Evolutionary conservation across 495 filamentous ascomycete species (phyloP), one percentile per base, ranked within the genome.

Genomic region (Sphaerosporella brunnea): DNA sequence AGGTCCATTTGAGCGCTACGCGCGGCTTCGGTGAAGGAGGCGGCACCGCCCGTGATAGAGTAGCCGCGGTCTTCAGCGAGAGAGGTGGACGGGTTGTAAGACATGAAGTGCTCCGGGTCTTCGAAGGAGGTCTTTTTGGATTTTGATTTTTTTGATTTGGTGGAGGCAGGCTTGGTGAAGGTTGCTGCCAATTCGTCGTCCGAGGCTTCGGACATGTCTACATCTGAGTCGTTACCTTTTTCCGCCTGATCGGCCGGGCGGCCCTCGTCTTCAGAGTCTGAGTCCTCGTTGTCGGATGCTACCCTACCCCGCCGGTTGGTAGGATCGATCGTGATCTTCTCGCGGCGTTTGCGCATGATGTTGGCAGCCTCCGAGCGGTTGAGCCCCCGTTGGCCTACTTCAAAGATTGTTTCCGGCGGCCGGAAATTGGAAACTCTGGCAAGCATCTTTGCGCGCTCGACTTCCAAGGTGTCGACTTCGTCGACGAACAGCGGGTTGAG

Each of bases 51-150:
- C 28, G 69, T 70, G 38, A 97, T 85, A 50, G 85, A 83, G 65
- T 96, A 97, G 1, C 75, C 90, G 18, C 79, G 75, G 53, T 93
- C 84, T 67, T 96, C 92, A 24, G 78, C 83, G 2, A 78, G 65
- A 62, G 82, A 86, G 37, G 70, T 71, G 43, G 74, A 72, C 0
- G 90, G 90, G 0, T 72, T 80, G 71, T 99, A 99, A 15, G 82
- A 80, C 83, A 99, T 95, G 72, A 90, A 99, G 58, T 84, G 73
- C 35, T 94, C 90, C 2, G 80, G 71, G 62, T 94, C 86, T 60
- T 82, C 69, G 68, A 77, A 93, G 21, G 70, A 67, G 24, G 71
- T 65, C 2, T 61, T 50, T 15, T 53, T 53, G 24, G 45, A 47
- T 24, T 64, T 64, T 56, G 54, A 55, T 42, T 53, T 58, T 43